These are phyloP conservation scores for Dacryopinax spathularia DNA, from an alignment of 768 basidiomycete species.

Conservation along the genomic window DNA sequence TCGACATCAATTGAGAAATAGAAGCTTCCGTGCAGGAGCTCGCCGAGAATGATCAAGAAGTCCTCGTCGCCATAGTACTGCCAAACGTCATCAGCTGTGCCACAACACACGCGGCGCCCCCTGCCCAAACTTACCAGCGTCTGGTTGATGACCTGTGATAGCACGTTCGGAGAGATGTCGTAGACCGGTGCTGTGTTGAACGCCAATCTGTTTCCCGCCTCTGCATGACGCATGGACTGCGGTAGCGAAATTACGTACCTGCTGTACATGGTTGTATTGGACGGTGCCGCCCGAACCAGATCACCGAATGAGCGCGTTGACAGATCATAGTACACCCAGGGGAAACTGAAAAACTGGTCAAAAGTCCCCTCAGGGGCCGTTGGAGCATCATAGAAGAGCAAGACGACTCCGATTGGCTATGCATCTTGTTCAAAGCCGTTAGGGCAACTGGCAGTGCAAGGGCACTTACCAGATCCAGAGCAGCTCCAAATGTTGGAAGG, in stretches of 20 bases:
- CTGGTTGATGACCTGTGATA: not conserved
- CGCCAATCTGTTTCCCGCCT: not conserved
- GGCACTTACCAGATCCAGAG: slow-evolving; percentile 17
- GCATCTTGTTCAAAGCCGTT: slow-evolving; percentile 11
- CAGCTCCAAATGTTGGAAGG: slow-evolving; percentile 29
- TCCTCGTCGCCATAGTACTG: not conserved
- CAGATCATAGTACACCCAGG: slow-evolving; percentile 27
- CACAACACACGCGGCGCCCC: no score
- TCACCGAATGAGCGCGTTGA: slow-evolving; percentile 30
- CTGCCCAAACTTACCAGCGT: not conserved
- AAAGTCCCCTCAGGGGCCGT: slow-evolving; percentile 36
- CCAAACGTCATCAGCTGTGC: not conserved
- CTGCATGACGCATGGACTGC: not conserved
- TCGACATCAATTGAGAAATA: not conserved
- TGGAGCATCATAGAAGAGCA: slow-evolving; percentile 49
- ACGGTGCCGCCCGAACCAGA: slow-evolving; percentile 28
- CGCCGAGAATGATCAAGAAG: not conserved
- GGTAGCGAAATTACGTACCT: slow-evolving; percentile 14
- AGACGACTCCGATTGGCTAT: slow-evolving; percentile 14
- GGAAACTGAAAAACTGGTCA: slow-evolving; percentile 37
- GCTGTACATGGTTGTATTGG: slow-evolving; percentile 22
- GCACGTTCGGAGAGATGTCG: not conserved
- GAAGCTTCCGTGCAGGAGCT: not conserved
- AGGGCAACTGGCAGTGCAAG: no score
- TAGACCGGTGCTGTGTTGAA: not conserved